phyloP scores from a whole-genome alignment of 768 basidiomycete species.

The Panaeolus papilionaceus region DNA sequence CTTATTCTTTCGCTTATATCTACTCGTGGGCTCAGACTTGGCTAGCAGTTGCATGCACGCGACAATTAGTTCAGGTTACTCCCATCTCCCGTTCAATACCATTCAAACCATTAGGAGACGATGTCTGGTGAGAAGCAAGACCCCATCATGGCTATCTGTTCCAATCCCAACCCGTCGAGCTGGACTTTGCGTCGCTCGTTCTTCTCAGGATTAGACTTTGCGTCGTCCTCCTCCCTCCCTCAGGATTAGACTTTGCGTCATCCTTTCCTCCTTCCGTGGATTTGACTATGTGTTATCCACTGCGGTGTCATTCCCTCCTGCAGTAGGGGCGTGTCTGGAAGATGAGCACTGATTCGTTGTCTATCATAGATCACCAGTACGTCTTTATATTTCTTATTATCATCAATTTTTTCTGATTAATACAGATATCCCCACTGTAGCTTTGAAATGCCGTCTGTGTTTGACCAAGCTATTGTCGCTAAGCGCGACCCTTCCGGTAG shows the following conservation, averaged over 20 bases:
- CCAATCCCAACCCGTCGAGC: not conserved
- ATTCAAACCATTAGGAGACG: no score
- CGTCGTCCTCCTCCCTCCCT: not conserved
- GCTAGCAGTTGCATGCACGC: no score
- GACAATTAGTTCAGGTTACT: no score
- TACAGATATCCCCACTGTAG: not conserved
- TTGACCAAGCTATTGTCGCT: not conserved
- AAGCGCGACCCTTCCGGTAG: not conserved
- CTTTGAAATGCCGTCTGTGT: not conserved
- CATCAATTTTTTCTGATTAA: not conserved
- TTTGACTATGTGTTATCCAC: not conserved
- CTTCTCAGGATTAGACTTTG: not conserved
- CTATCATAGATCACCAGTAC: not conserved
- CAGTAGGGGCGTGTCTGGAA: not conserved
- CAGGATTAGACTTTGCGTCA: slow-evolving; percentile 1
- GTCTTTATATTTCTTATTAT: not conserved
- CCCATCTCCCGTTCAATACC: no score
- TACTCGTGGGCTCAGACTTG: no score
- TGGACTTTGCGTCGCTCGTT: not conserved
- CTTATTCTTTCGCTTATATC: no score
- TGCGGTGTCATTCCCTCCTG: not conserved
- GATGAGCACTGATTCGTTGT: not conserved
- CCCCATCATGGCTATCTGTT: not conserved
- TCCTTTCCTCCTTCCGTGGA: not conserved
- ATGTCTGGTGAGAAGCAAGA: not conserved